Base-by-base conservation (phyloP, 345 rosid genomes). In the Eucalyptus marginata region DNA sequence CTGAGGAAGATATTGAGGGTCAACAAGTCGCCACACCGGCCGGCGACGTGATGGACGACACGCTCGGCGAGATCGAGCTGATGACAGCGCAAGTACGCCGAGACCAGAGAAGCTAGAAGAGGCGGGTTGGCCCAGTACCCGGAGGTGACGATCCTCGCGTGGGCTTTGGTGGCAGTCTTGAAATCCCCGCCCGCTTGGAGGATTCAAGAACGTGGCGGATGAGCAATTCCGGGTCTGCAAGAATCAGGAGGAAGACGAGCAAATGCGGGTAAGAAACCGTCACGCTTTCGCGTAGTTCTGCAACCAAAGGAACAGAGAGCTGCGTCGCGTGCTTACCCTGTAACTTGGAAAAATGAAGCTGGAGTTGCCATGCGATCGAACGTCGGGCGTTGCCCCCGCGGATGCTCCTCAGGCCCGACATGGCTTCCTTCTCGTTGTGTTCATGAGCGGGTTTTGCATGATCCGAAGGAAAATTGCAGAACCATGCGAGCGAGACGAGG, bases 41-140 rank as follows among this genome's bases (percentile, higher is more conserved):
- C 36, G 51, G 91, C 87, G 91, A 94, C 92, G 87, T 91, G 92
- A 87, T 71, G 88, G 50, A 96, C 91, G 54, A 94, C 91, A 54
- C 89, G 91, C 86, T 88, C 89, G 91, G 94, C 95, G 31, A 91
- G 54, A 88, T 80, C 86, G n/a, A 89, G 59, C 27, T 49, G 89
- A 91, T 87, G 90, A 86, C 95, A 94, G 40, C 89, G 94, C 85
- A 89, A 88, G 89, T 96, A 96, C 89, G 96, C 88, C 71, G 94
- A 90, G 20, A 94, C 54, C 90, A 94, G 91, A 71, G 94, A 93
- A 54, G 93, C 95, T 71, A 93, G 27, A 59, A 94, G 88, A 52
- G 94, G 92, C 8, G 98, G 98, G 71, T 93, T 90, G 59, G 95
- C 93, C 88, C 91, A 94, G 33, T 92, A 94, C 56, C 97, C 98